A percentile compares a stretch with the other conserved stretches of the same genome.
These are phyloP conservation scores for Metschnikowia sp. DNA, from an alignment of 805 yeast genomes.

Conservation along the genomic window DNA sequence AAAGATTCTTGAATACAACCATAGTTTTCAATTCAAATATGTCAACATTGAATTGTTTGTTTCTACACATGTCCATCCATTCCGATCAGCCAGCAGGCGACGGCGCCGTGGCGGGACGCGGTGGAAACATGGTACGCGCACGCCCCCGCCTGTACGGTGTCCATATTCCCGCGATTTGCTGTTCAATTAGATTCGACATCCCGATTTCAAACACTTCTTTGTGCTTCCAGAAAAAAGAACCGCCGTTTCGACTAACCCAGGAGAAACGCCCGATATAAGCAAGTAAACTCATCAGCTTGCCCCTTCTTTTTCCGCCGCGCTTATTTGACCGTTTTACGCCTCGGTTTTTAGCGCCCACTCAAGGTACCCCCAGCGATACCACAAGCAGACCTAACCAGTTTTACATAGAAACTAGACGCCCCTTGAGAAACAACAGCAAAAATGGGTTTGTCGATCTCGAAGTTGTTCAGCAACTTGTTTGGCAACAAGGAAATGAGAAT, in stretches of 20 bases:
- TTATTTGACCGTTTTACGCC: too few species aligned
- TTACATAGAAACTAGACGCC: constrained; percentile 5
- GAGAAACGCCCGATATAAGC: too few species aligned
- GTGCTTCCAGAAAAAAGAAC: constrained; percentile 5
- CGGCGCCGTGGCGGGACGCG: constrained; percentile 7
- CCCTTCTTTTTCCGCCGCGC: too few species aligned
- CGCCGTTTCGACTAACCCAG: constrained; percentile 1
- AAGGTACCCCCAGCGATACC: constrained; percentile 2
- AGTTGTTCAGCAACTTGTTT: constrained; percentile 89
- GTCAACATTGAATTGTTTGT: too few species aligned
- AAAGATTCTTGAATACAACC: too few species aligned
- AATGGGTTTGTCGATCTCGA: constrained; percentile 95
- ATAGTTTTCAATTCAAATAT: too few species aligned
- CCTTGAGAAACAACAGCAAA: background rate
- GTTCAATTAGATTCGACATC: constrained; percentile 21
- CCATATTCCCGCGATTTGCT: constrained; percentile 22
- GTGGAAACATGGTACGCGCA: constrained; percentile 10
- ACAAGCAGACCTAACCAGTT: background rate
- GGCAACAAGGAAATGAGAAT: constrained; percentile 98
- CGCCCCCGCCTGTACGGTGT: constrained; percentile 18
- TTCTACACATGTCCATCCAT: too few species aligned
- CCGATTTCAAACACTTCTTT: constrained; percentile 14
- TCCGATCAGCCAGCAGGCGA: too few species aligned
- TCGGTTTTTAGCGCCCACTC: too few species aligned
- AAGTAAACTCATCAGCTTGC: too few species aligned